phyloP scores from a whole-genome alignment of 1,284 basidiomycete species.

The Puccinia hordei region DNA sequence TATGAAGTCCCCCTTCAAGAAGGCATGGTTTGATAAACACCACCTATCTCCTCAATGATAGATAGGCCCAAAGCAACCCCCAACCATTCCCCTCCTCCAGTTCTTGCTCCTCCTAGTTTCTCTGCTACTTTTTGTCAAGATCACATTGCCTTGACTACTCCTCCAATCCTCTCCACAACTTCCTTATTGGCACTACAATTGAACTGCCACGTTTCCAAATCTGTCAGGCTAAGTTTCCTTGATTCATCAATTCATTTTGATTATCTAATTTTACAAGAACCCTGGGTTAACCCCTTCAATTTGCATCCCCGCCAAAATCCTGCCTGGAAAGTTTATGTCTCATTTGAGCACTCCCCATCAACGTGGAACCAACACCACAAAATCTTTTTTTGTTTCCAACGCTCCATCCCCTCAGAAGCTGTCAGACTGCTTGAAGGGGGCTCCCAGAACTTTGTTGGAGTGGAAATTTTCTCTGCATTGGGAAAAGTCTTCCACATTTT shows the following conservation, averaged over 20 bases:
- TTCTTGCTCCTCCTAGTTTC: too few species aligned
- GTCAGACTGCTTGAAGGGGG: background rate
- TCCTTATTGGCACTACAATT: background rate
- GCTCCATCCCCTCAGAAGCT: background rate
- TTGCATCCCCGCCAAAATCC: background rate
- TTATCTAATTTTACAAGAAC: conserved; percentile 21
- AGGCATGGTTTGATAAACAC: background rate
- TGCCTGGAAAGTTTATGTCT: background rate
- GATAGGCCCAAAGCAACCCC: background rate
- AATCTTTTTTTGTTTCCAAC: background rate
- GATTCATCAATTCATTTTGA: background rate
- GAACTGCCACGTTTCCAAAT: conserved; percentile 28
- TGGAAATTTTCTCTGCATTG: background rate
- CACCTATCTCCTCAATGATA: background rate
- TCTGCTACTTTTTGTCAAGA: background rate
- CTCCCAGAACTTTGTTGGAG: background rate
- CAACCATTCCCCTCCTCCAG: background rate
- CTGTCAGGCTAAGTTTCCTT: background rate
- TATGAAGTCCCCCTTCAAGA: background rate
- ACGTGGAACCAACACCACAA: background rate
- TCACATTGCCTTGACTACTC: background rate
- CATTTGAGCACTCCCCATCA: background rate
- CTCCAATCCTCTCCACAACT: background rate
- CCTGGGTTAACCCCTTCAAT: conserved; percentile 11
- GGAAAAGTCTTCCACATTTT: background rate